Evolutionary conservation across 805 yeast genomes (phyloP).

Genomic region (Zygoascus flipseniorum): DNA sequence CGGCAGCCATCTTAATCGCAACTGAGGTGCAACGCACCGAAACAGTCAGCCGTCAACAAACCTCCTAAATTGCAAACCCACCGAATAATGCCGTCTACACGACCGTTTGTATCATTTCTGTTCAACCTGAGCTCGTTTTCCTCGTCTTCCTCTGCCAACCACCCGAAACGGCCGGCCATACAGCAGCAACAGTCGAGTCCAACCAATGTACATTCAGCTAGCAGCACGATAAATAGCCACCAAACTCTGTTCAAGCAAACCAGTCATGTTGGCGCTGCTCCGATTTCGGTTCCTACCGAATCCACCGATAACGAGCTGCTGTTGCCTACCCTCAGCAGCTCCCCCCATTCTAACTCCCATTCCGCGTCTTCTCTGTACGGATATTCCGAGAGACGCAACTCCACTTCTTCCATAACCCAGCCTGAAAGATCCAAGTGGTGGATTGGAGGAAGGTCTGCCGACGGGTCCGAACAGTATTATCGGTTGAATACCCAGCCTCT

Average conservation of each 20-base stretch:
- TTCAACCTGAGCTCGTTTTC: conserved; percentile 8
- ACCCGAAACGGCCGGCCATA: background rate
- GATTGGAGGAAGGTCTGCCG: conserved; percentile 23
- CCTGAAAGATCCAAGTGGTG: conserved; percentile 21
- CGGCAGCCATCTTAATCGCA: background rate
- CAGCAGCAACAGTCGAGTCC: background rate
- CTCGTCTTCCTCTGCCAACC: background rate
- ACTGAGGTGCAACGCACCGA: background rate
- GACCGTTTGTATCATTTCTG: conserved; percentile 19
- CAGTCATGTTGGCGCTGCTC: background rate
- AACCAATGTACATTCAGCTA: background rate
- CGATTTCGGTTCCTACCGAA: background rate
- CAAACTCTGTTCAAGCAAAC: background rate
- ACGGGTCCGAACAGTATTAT: conserved; percentile 22
- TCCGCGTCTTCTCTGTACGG: background rate
- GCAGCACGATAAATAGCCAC: background rate
- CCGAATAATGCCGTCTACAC: conserved; percentile 16
- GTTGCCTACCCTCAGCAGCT: background rate
- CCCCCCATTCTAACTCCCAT: background rate
- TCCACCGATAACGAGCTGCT: background rate
- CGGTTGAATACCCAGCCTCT: conserved; percentile 16
- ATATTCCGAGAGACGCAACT: conserved; percentile 8
- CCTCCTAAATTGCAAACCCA: background rate
- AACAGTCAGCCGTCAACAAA: background rate
- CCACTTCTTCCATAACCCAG: conserved; percentile 6